A percentile compares a stretch with the other conserved stretches of the same genome.
Conservation (phyloP, 768 basidiomycete species). For the Phlebiopsis gigantea region DNA sequence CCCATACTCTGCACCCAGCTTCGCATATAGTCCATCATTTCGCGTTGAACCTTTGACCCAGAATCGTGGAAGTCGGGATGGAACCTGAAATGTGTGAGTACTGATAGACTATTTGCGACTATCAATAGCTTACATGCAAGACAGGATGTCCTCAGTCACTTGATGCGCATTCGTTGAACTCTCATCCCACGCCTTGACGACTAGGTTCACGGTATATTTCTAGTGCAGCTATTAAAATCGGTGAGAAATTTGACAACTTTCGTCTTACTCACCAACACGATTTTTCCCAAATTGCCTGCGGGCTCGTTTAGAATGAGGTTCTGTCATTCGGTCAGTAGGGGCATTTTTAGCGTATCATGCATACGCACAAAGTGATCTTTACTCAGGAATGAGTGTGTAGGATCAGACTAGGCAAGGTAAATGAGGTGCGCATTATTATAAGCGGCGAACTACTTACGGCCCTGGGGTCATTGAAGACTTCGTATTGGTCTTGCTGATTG, state of each 20-base stretch:
- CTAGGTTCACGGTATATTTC: slow-evolving; percentile 60
- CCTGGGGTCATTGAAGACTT: slow-evolving; percentile 79
- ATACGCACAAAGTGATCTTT: slow-evolving; percentile 80
- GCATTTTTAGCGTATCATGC: neutral
- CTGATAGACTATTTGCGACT: neutral
- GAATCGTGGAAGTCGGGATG: slow-evolving; percentile 77
- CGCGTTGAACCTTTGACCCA: slow-evolving; percentile 60
- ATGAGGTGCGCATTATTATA: neutral
- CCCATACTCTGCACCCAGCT: slow-evolving; percentile 55
- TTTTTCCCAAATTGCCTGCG: slow-evolving; percentile 67
- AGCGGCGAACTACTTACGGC: slow-evolving; percentile 43
- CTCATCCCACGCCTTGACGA: slow-evolving; percentile 83
- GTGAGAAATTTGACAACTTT: neutral
- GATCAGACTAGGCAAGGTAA: slow-evolving; percentile 55
- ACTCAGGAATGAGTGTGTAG: slow-evolving; percentile 84
- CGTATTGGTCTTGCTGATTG: slow-evolving; percentile 75
- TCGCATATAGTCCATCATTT: slow-evolving; percentile 69
- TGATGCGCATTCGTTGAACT: slow-evolving; percentile 48
- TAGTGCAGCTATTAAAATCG: slow-evolving; percentile 16
- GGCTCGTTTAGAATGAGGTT: slow-evolving; percentile 80
- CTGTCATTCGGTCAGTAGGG: slow-evolving; percentile 27
- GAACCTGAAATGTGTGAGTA: slow-evolving; percentile 42
- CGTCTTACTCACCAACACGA: slow-evolving; percentile 49
- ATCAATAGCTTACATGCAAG: slow-evolving; percentile 50
- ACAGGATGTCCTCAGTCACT: slow-evolving; percentile 56